Evolutionary conservation across 2,329 filamentous ascomycete genomes (phyloP), one percentile per base, ranked within the genome.

Genomic region (Alternaria sp.): DNA sequence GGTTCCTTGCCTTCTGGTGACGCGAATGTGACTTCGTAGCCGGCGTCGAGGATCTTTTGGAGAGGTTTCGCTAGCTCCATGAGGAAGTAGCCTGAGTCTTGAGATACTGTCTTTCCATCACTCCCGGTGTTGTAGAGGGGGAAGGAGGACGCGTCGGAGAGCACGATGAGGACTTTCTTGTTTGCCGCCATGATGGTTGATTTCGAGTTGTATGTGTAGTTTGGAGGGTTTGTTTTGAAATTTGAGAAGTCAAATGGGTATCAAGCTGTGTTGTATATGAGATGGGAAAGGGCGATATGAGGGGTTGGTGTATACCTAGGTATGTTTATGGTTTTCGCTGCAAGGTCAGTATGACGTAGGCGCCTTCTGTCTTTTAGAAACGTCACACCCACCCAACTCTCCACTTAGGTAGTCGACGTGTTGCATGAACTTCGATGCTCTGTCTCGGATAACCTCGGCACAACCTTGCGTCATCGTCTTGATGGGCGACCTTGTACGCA

Each of bases 11-110:
- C 83, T 47, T 78, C 68, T 1, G 83, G 82, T 0, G 81, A 82
- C n/a, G 82, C 80, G 64, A 84, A 84, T 11, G 81, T 83, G 23
- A 83, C 76, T 69, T 83, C 79, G 67, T 82, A 81, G 17, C 74
- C 73, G 8, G 69, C 70, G 21, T 75, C 68, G 36, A 77, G 72
- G 21, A 77, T 67, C 25, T 67, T 69, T 30, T 73, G 67, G 0
- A 77, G 68, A 6, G 75, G 75, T 56, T 77, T 77, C 2, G 74
- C 73, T 32, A 77, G 73, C 43, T 76, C 74, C 74, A 75, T 77
- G 7, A 77, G 68, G 61, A 77, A 77, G 65, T 72, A 77, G 23
- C 74, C 75, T 0, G 74, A 76, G 5, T 69, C 65, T 43, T 77
- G 73, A 4, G 67, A 66, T 43, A 74, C 57, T 11, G 69, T 75